Conservation (phyloP, 2,329 filamentous ascomycete species). For the Hypoxylon sp. region DNA sequence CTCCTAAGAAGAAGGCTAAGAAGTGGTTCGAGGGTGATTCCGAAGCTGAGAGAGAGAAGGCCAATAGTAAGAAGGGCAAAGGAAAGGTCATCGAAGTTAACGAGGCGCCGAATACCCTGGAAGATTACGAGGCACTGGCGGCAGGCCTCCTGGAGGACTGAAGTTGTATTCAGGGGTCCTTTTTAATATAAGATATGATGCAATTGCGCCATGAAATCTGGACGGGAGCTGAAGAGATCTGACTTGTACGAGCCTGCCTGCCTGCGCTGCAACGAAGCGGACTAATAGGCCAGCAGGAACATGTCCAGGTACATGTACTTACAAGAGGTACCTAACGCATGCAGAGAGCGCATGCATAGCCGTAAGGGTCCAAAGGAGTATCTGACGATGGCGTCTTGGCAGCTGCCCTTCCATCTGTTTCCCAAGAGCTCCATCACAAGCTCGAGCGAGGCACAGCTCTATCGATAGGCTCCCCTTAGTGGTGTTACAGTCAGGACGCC, state of each 20-base stretch:
- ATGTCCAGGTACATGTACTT: too few species aligned
- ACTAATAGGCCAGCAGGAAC: too few species aligned
- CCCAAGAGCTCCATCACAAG: background rate
- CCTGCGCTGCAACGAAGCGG: background rate
- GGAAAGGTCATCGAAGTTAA: constrained; percentile 66
- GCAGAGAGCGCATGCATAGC: background rate
- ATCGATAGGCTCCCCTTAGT: too few species aligned
- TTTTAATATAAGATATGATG: constrained; percentile 10
- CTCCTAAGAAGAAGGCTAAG: constrained; percentile 71
- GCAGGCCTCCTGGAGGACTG: constrained; percentile 69
- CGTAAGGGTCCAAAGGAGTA: constrained; percentile 12
- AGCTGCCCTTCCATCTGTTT: background rate
- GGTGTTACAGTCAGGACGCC: too few species aligned
- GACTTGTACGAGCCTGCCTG: background rate
- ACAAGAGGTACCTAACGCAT: background rate
- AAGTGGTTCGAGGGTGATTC: constrained; percentile 81
- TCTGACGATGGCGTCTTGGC: constrained; percentile 3
- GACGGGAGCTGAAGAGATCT: background rate
- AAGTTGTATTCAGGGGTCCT: constrained; percentile 15
- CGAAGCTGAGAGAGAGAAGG: constrained; percentile 56
- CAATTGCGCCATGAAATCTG: constrained; percentile 7
- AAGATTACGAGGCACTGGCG: constrained; percentile 80
- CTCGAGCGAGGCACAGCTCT: background rate
- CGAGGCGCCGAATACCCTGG: constrained; percentile 78
- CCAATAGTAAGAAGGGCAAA: constrained; percentile 56